These are phyloP conservation scores for Penicillium crystallinum DNA, from an alignment of 495 filamentous ascomycete genomes.

Conservation along the genomic window DNA sequence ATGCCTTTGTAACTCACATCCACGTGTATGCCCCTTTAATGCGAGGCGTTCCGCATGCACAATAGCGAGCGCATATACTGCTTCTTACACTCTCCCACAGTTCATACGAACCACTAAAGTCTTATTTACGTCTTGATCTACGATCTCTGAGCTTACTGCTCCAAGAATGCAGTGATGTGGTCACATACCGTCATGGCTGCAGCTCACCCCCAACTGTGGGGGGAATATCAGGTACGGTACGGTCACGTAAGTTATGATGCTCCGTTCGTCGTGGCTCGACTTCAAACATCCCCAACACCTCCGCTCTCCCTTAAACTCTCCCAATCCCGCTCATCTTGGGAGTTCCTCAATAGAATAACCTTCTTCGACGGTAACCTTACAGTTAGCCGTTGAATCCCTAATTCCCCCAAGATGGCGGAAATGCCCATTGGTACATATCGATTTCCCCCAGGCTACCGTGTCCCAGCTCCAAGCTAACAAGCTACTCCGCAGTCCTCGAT, in stretches of 20 bases:
- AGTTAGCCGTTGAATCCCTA: background rate
- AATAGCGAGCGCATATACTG: background rate
- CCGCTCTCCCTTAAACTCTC: conserved; percentile 15
- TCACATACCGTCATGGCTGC: conserved; percentile 17
- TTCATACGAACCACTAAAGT: background rate
- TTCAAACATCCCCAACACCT: conserved; percentile 20
- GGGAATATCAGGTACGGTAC: conserved; percentile 20
- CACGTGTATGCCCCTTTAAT: background rate
- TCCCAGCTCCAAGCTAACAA: conserved; percentile 27
- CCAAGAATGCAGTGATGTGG: conserved; percentile 1
- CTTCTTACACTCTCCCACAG: background rate
- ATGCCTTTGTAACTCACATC: background rate
- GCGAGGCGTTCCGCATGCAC: background rate
- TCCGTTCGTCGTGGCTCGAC: conserved; percentile 13
- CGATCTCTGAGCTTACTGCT: background rate
- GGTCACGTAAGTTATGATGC: conserved; percentile 32
- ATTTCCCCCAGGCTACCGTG: conserved; percentile 20
- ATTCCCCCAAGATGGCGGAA: conserved; percentile 55
- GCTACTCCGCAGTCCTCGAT: conserved; percentile 76
- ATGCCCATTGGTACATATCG: conserved; percentile 61
- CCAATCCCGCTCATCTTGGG: conserved; percentile 21
- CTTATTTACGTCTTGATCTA: background rate
- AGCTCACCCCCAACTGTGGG: conserved; percentile 14
- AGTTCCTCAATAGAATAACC: conserved; percentile 10
- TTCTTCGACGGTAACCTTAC: background rate